Base-by-base conservation (phyloP, 1,139 yeast genomes). In the Arxiozyma heterogenica region DNA sequence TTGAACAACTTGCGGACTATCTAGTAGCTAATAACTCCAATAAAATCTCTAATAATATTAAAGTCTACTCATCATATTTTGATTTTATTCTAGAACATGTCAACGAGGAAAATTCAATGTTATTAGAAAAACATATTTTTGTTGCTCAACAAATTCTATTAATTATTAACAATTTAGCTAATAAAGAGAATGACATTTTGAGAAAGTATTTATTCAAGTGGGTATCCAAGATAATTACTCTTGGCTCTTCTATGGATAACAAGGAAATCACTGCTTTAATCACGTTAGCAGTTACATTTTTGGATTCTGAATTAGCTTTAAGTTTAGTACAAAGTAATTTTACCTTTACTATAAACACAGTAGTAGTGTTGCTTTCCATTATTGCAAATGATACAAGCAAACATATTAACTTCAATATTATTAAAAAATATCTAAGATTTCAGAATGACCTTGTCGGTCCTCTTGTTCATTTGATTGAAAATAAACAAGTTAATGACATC, bases 1-100 rank as follows among this genome's bases (percentile, higher is more conserved):
- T 57, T 3, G 48, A 55, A n/a, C 59, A 55, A 34, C 42, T 60
- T 27, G 56, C 56, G 2, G 50, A 51, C 11, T 60, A 54, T 25
- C 48, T 52, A 20, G 48, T 50, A 27, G 46, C 53, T 4, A 54
- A 58, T 44, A 38, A 39, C 4, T 25, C 53, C 1, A 6, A 34
- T 22, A 52, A 55, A 34, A 41, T 41, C 11, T n/a, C 57, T 4
- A 38, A 56, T 39, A 52, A 27, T 41, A 41, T 52, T 11, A 48
- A 52, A 25, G 30, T 54, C 9, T 51, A 54, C 25, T 20, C 21
- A 4, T 20, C 41, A 4, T 49, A 58, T 8, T 54, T 61, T 17
- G 25, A 42, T 17, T 45, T 42, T 1, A 50, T 52, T 4, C 9
- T 12, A 17, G 18, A 43, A 4, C 15, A 25, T 27, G 25, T 27